Conservation (phyloP, 768 basidiomycete species). For the Tricholomella constricta region DNA sequence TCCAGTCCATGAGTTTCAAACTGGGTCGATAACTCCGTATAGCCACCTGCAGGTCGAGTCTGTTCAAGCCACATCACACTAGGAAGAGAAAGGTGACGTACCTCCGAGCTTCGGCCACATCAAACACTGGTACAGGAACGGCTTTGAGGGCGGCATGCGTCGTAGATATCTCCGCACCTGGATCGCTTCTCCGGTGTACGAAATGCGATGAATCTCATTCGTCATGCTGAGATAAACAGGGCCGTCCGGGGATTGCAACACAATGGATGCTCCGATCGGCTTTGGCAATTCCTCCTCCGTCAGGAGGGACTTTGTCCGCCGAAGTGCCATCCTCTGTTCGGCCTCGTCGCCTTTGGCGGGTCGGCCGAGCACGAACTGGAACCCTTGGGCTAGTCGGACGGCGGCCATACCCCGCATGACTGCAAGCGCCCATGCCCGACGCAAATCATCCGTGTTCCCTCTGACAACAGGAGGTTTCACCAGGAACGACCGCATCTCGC, state of each 20-base stretch:
- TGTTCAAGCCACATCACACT: neutral
- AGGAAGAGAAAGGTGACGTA: constrained; percentile 15
- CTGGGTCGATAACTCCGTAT: constrained; percentile 73
- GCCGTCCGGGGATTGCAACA: constrained; percentile 57
- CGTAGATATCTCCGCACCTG: constrained; percentile 87
- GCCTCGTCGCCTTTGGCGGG: constrained; percentile 25
- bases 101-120: constrained; percentile 92
- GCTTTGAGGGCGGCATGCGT: constrained; percentile 60
- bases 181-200: constrained; percentile 88
- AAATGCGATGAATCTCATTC: constrained; percentile 92
- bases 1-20: constrained; percentile 82
- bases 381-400: constrained; percentile 89
- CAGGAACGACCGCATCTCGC: constrained; percentile 86
- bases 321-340: constrained; percentile 36
- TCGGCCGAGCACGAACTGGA: constrained; percentile 82
- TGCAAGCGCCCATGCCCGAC: constrained; percentile 71
- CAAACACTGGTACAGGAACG: constrained; percentile 81
- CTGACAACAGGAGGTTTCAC: constrained; percentile 61
- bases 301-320: constrained; percentile 59
- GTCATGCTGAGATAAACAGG: constrained; percentile 93
- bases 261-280: constrained; percentile 66
- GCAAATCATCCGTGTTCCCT: constrained; percentile 55
- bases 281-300: constrained; percentile 57
- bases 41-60: constrained; percentile 50
- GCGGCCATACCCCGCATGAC: constrained; percentile 95